Conservation (phyloP, 2,329 filamentous ascomycete species). For the Diaporthe destruens region DNA sequence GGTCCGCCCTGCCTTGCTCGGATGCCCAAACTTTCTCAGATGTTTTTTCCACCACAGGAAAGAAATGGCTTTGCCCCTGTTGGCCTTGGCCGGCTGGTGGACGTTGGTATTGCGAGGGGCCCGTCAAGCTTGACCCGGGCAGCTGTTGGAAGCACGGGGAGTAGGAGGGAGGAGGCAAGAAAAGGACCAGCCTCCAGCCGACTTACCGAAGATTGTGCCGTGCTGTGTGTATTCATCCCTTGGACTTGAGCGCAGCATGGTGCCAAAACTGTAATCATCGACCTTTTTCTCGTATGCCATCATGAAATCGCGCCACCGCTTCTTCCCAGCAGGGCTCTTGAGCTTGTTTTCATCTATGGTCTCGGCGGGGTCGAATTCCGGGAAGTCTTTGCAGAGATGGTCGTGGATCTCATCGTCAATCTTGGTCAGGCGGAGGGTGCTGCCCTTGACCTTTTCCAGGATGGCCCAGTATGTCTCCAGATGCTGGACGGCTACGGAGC, state of each 20-base stretch:
- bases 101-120: background rate
- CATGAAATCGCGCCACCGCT: conserved; percentile 94
- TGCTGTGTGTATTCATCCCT: conserved; percentile 89
- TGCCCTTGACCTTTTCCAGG: conserved; percentile 90
- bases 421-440: conserved; percentile 90
- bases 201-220: conserved; percentile 89
- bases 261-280: conserved; percentile 98
- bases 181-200: conserved; percentile 37
- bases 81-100: background rate
- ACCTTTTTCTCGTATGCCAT: conserved; percentile 93
- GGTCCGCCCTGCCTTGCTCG: background rate
- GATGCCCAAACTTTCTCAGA: background rate
- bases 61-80: too few relatives aligned
- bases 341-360: conserved; percentile 92
- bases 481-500: conserved; percentile 81
- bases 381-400: conserved; percentile 88
- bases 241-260: conserved; percentile 84
- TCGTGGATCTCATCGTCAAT: conserved; percentile 95
- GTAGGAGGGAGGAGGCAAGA: conserved; percentile 42
- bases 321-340: conserved; percentile 98
- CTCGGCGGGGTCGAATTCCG: conserved; percentile 86
- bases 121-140: conserved; percentile 58
- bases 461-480: conserved; percentile 98
- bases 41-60: too few relatives aligned
- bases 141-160: conserved; percentile 55